These are phyloP conservation scores for Colletotrichum abscissum DNA, from an alignment of 2,329 filamentous ascomycete species.

Conservation along the genomic window DNA sequence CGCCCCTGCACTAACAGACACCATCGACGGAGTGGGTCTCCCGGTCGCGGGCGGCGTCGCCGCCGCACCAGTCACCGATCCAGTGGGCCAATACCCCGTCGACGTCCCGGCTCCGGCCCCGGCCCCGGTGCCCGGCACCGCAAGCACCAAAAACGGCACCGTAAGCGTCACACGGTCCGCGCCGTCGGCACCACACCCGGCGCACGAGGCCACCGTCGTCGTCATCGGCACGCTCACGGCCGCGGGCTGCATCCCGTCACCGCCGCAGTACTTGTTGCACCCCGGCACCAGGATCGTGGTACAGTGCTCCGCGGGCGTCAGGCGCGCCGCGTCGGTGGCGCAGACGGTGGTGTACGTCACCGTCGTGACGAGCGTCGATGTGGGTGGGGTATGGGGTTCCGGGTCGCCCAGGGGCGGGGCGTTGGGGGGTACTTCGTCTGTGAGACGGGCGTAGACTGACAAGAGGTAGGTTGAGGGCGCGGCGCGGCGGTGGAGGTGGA, in stretches of 20 bases:
- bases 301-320: constrained; percentile 46
- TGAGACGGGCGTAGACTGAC: constrained; percentile 55
- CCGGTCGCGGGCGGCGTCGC: neutral
- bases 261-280: constrained; percentile 39
- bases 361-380: constrained; percentile 35
- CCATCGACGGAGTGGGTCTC: constrained; percentile 4
- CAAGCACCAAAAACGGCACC: constrained; percentile 40
- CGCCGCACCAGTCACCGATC: neutral
- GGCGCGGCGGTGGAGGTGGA: constrained; percentile 40
- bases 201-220: constrained; percentile 43
- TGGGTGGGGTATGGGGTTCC: constrained; percentile 42
- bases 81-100: constrained; percentile 13
- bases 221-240: constrained; percentile 41
- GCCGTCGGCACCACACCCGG: constrained; percentile 44
- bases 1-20: constrained; percentile 15
- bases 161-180: constrained; percentile 48
- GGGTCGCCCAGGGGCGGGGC: constrained; percentile 46
- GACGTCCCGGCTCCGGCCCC: constrained; percentile 29
- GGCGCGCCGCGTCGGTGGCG: constrained; percentile 45
- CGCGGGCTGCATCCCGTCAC: constrained; percentile 16
- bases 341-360: constrained; percentile 49
- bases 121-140: constrained; percentile 21
- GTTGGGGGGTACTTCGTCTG: constrained; percentile 41
- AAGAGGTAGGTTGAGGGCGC: constrained; percentile 47
- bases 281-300: constrained; percentile 44